Evolutionary conservation across 1,284 basidiomycete species (phyloP).

Genomic region (Naganishia albida): DNA sequence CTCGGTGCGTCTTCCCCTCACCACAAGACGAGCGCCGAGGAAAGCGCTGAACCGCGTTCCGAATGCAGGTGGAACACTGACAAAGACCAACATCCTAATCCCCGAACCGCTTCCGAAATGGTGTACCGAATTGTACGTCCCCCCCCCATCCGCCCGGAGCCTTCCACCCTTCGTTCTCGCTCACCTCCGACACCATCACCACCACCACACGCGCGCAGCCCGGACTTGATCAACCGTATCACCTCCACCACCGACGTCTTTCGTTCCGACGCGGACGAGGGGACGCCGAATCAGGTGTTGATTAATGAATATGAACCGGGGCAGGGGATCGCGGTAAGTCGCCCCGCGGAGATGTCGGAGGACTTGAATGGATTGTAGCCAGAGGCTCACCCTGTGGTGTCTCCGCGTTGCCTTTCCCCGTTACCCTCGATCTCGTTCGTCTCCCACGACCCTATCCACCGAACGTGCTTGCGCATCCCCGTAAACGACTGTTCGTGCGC

Average conservation of each 20-base stretch:
- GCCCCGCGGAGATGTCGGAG: too few species aligned
- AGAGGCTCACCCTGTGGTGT: background rate
- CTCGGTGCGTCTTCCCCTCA: slow-evolving; percentile 64
- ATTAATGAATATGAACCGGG: slow-evolving; percentile 85
- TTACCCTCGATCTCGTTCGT: too few species aligned
- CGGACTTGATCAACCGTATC: slow-evolving; percentile 72
- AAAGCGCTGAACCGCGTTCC: background rate
- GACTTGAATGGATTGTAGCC: too few species aligned
- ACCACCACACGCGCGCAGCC: too few species aligned
- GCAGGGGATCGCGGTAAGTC: slow-evolving; percentile 83
- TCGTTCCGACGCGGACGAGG: slow-evolving; percentile 57
- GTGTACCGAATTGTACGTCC: slow-evolving; percentile 45
- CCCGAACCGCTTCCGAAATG: slow-evolving; percentile 48
- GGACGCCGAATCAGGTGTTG: slow-evolving; percentile 78
- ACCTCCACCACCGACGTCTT: slow-evolving; percentile 40
- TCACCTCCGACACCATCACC: too few species aligned
- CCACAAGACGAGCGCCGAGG: background rate
- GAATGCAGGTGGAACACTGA: slow-evolving; percentile 47
- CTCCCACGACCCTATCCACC: too few species aligned
- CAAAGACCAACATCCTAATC: slow-evolving; percentile 48
- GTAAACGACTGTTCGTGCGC: background rate
- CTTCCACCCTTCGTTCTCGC: too few species aligned
- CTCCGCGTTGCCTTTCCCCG: too few species aligned
- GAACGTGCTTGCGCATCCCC: too few species aligned
- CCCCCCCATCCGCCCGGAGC: too few species aligned